Conservation (phyloP, 2,329 filamentous ascomycete species). For the Verticillium tricorpus region DNA sequence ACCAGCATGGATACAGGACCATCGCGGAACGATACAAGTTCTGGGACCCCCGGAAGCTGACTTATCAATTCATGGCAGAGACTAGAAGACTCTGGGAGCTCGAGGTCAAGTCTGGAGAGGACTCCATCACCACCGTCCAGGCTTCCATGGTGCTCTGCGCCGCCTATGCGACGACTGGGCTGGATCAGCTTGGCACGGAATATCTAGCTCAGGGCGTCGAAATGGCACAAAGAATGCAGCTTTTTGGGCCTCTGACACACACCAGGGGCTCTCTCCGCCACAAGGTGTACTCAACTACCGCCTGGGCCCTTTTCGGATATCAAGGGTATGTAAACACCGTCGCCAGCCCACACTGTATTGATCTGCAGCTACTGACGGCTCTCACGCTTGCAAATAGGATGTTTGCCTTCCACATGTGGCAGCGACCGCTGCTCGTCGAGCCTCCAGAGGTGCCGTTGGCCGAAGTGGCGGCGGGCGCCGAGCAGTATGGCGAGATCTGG, state of each 20-base stretch:
- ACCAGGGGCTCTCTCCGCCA: neutral
- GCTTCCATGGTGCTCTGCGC: slow-evolving; percentile 24
- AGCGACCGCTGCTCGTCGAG: slow-evolving; percentile 19
- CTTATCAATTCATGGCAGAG: slow-evolving; percentile 30
- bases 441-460: slow-evolving; percentile 25
- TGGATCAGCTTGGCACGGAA: neutral
- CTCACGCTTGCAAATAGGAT: neutral
- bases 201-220: neutral
- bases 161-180: slow-evolving; percentile 10
- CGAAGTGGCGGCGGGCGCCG: slow-evolving; percentile 13
- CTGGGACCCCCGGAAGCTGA: slow-evolving; percentile 28
- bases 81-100: slow-evolving; percentile 29
- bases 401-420: slow-evolving; percentile 1
- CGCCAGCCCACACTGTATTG: no score
- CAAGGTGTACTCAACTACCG: slow-evolving; percentile 18
- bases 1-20: slow-evolving; percentile 21
- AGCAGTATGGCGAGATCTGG: slow-evolving; percentile 30
- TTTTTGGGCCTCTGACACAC: neutral
- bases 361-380: neutral
- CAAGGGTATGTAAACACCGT: slow-evolving; percentile 13
- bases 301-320: slow-evolving; percentile 31
- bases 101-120: slow-evolving; percentile 12
- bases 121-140: slow-evolving; percentile 22
- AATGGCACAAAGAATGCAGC: neutral
- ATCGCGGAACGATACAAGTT: slow-evolving; percentile 22